Base-by-base conservation (phyloP, 1,284 basidiomycete species). In the Ustilago cynodontis region DNA sequence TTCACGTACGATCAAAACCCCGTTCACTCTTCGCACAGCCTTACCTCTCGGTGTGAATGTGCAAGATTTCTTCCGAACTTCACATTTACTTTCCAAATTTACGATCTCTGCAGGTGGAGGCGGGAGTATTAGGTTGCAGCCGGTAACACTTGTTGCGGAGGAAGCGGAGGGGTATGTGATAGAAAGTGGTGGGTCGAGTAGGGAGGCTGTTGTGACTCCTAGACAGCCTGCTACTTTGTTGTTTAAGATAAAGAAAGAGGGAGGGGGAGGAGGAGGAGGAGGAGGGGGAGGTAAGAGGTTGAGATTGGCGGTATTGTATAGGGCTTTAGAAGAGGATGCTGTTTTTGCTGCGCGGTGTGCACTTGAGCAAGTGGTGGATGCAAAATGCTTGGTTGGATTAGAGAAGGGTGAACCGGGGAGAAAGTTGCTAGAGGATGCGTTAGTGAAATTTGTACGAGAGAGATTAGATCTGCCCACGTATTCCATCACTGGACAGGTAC, bases 21-120 rank as follows among this genome's bases (percentile, higher is more conserved):
- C 52, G 1, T 41, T 77, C 16, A 58, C 53, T 20, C 59, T 81
- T 4, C 33, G 43, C 4, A 69, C 81, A 29, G 74, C 77, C 0
- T 59, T 85, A 14, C 84, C 83, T 2, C 70, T 86, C 16, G 82
- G 84, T 24, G 83, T 86, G 33, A 84, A 85, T 33, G 80, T 85
- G n/a, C 83, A 86, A 35, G 84, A 86, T 72, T 79, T 79, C 35
- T 86, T 86, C 80, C 79, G 82, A 7, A 54, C 60, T 14, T 57
- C 66, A 1, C 55, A 53, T 20, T 63, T 86, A 13, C 59, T 84
- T 8, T 82, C 77, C 41, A 83, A 81, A 26, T 83, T 83, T 55
- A 73, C 78, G 47, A 77, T 83, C 57, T 73, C 70, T 3, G 69
- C 81, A 0, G 81, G 72, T 4, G 69, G 72, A 4, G 59, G 45